Evolutionary conservation across 352 stramenopile genomes (phyloP).

Genomic region (Phytopythium vexans): DNA sequence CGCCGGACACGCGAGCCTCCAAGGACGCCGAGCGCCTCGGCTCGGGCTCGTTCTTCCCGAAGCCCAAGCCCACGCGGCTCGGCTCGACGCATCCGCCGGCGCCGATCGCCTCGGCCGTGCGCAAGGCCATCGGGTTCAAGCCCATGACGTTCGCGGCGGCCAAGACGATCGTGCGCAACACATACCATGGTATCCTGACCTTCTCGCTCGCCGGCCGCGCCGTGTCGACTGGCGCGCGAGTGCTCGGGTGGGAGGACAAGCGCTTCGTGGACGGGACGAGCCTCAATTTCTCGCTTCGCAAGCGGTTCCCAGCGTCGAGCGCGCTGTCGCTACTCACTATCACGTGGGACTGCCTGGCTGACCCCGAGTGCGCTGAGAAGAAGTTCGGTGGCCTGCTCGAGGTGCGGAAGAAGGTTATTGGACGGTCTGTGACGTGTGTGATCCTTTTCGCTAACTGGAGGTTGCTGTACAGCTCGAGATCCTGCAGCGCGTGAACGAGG

Average conservation of each 20-base stretch:
- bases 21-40: slow-evolving; percentile 13
- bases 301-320: slow-evolving; percentile 40
- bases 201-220: slow-evolving; percentile 52
- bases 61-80: slow-evolving; percentile 31
- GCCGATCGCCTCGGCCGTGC: slow-evolving; percentile 22
- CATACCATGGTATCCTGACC: slow-evolving; percentile 43
- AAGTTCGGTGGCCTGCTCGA: slow-evolving; percentile 68
- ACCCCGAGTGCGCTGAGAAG: slow-evolving; percentile 45
- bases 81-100: slow-evolving; percentile 21
- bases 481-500: slow-evolving; percentile 67
- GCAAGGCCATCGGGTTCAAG: slow-evolving; percentile 49
- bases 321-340: slow-evolving; percentile 42
- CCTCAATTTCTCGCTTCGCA: slow-evolving; percentile 68
- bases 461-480: slow-evolving; percentile 23
- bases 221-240: slow-evolving; percentile 40
- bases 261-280: slow-evolving; percentile 43
- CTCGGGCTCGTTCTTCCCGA: slow-evolving; percentile 20
- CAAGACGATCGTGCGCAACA: slow-evolving; percentile 33
- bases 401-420: slow-evolving; percentile 9
- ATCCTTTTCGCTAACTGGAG: slow-evolving; percentile 2
- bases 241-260: slow-evolving; percentile 72
- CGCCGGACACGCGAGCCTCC: slow-evolving; percentile 8
- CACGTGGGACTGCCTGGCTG: slow-evolving; percentile 73
- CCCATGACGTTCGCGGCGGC: slow-evolving; percentile 28
- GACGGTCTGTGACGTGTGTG: slow-evolving; percentile 2